A percentile compares a stretch with the other conserved stretches of the same genome.
phyloP scores from a whole-genome alignment of 2,329 filamentous ascomycete genomes.

The Sarocladium oryzae region DNA sequence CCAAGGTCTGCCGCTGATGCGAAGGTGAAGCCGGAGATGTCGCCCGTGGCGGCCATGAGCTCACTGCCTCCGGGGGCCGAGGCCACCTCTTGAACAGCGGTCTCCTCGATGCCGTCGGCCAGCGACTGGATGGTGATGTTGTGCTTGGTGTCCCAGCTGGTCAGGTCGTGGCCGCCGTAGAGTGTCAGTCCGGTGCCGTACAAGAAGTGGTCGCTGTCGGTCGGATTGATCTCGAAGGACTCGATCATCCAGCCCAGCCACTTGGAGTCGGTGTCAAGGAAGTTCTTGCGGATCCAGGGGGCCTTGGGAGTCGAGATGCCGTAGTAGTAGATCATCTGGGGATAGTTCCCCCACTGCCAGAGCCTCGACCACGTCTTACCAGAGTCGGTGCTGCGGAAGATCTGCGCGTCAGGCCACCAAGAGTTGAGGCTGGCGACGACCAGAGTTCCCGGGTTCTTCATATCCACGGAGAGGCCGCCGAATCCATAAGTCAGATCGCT shows the following conservation, averaged over 20 bases:
- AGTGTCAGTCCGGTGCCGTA: constrained; percentile 54
- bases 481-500: constrained; percentile 45
- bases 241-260: constrained; percentile 57
- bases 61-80: constrained; percentile 44
- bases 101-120: constrained; percentile 50
- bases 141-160: constrained; percentile 43
- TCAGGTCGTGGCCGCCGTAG: constrained; percentile 47
- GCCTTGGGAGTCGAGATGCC: constrained; percentile 38
- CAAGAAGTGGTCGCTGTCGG: constrained; percentile 53
- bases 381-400: constrained; percentile 49
- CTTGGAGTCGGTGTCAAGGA: constrained; percentile 40
- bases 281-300: constrained; percentile 47
- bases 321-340: constrained; percentile 39
- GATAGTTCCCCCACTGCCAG: constrained; percentile 45
- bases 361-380: constrained; percentile 47
- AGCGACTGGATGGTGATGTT: constrained; percentile 44
- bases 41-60: constrained; percentile 43
- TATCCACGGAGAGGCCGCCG: constrained; percentile 47
- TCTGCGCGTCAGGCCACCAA: constrained; percentile 52
- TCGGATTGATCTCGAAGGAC: constrained; percentile 48
- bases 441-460: constrained; percentile 47
- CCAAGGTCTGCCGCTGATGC: constrained; percentile 27
- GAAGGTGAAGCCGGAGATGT: constrained; percentile 47
- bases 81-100: constrained; percentile 40
- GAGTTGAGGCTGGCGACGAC: constrained; percentile 51